Percentiles rank a stretch among this genome's conserved stretches.
Conservation (phyloP, 148 eudicot species). For the Pharnaceum exiguum region DNA sequence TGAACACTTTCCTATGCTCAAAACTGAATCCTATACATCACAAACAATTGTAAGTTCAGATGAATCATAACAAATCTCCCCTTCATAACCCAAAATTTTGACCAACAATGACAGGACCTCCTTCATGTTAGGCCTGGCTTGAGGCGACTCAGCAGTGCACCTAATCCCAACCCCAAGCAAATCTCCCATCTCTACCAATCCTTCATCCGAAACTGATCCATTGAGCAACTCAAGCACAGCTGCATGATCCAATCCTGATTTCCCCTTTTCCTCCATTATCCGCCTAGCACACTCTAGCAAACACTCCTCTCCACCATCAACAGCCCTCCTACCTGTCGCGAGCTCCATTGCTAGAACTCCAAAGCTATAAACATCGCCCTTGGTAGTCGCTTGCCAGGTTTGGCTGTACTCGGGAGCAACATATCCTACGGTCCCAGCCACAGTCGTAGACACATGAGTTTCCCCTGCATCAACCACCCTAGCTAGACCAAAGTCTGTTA, state of each 20-base stretch:
- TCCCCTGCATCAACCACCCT: conserved; percentile 65
- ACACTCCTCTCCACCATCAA: conserved; percentile 82
- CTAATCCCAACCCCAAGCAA: conserved; percentile 57
- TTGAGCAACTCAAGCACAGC: conserved; percentile 31
- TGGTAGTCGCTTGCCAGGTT: conserved; percentile 94
- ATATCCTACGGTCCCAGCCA: conserved; percentile 92
- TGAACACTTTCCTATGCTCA: conserved; percentile 13
- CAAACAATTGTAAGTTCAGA: conserved; percentile 10
- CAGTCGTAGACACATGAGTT: conserved; percentile 84
- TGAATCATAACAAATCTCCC: conserved; percentile 7
- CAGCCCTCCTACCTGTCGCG: conserved; percentile 82
- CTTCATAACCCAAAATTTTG: conserved; percentile 31
- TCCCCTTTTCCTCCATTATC: conserved; percentile 40
- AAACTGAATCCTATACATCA: conserved; percentile 20
- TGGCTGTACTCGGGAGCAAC: conserved; percentile 96
- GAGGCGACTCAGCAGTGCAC: conserved; percentile 75
- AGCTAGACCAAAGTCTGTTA: conserved; percentile 90
- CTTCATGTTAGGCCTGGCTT: conserved; percentile 87
- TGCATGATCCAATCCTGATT: conserved; percentile 21
- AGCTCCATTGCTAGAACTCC: conserved; percentile 91
- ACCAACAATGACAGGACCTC: conserved; percentile 72
- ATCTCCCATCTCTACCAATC: conserved; percentile 56
- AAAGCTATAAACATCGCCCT: conserved; percentile 94
- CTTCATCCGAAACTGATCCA: conserved; percentile 43
- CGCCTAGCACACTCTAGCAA: conserved; percentile 79